Evolutionary conservation across 2,329 filamentous ascomycete genomes (phyloP).

Genomic region (Plectosphaerella plurivora): DNA sequence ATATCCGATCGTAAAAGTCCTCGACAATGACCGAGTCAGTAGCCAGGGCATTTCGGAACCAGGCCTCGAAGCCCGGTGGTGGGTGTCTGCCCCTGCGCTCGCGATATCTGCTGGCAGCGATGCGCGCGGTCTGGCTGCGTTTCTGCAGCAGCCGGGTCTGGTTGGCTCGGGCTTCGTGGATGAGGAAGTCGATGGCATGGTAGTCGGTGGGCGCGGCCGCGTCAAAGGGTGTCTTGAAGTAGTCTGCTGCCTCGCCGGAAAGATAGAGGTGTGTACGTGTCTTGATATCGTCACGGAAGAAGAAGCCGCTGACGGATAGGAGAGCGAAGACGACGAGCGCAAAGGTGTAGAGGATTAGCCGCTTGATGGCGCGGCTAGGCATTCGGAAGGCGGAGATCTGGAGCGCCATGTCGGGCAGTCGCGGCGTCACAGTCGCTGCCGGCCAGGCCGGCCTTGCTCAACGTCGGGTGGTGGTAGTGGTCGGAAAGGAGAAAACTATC

Average conservation of each 20-base stretch:
- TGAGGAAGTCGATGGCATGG: slow-evolving; percentile 49
- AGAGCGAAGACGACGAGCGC: slow-evolving; percentile 4
- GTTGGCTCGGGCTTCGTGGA: slow-evolving; percentile 37
- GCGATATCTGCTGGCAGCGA: slow-evolving; percentile 51
- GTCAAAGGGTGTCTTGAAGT: slow-evolving; percentile 12
- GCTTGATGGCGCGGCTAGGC: not conserved
- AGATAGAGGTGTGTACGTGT: slow-evolving; percentile 7
- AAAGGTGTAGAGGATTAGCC: not conserved
- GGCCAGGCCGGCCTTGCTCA: too few relatives aligned
- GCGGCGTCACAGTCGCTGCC: too few relatives aligned
- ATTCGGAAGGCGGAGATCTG: not conserved
- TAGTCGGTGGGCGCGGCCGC: slow-evolving; percentile 16
- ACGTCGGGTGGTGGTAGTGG: too few relatives aligned
- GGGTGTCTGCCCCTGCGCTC: slow-evolving; percentile 53
- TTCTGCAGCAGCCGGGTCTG: slow-evolving; percentile 37
- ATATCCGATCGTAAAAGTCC: slow-evolving; percentile 61
- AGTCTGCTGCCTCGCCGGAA: slow-evolving; percentile 10
- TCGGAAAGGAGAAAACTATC: too few relatives aligned
- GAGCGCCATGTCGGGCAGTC: not conserved
- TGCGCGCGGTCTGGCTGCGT: slow-evolving; percentile 42
- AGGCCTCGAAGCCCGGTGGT: slow-evolving; percentile 59
- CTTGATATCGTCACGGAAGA: slow-evolving; percentile 12
- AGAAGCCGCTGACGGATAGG: slow-evolving; percentile 7
- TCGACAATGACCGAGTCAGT: slow-evolving; percentile 54
- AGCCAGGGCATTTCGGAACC: slow-evolving; percentile 50